Percentiles rank a stretch among this genome's conserved stretches.
phyloP scores from a whole-genome alignment of 139 green algal species.

The Chlamydomonas schloesseri region DNA sequence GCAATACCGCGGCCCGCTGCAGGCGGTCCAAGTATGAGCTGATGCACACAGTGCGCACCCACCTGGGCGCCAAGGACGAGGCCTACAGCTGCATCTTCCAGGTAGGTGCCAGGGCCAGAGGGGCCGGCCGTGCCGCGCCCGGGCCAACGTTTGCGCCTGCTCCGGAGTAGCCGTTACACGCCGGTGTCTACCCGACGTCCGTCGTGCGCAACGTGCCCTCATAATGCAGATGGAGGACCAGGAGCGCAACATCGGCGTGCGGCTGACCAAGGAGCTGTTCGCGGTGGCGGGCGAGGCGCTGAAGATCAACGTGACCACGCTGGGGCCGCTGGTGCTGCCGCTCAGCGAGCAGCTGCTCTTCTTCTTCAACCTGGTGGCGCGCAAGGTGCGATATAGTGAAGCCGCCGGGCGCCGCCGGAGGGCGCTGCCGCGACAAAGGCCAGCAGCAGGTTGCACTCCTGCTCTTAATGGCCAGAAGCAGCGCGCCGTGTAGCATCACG shows the following conservation, averaged over 20 bases:
- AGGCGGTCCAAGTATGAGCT: slow-evolving; percentile 86
- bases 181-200: too few species aligned
- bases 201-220: too few species aligned
- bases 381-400: slow-evolving; percentile 79
- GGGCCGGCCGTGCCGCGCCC: too few species aligned
- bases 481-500: too few species aligned
- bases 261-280: slow-evolving; percentile 91
- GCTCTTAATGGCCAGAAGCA: too few species aligned
- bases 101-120: too few species aligned
- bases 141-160: too few species aligned
- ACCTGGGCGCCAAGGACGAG: slow-evolving; percentile 92
- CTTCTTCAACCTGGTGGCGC: slow-evolving; percentile 88
- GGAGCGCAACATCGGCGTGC: slow-evolving; percentile 76
- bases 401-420: too few species aligned
- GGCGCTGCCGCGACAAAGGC: too few species aligned
- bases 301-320: slow-evolving; percentile 96
- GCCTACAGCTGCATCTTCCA: slow-evolving; percentile 90
- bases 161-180: too few species aligned
- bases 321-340: slow-evolving; percentile 95
- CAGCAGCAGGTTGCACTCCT: too few species aligned
- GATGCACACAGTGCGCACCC: slow-evolving; percentile 84
- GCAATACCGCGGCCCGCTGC: too few species aligned
- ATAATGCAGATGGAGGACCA: slow-evolving; percentile 85
- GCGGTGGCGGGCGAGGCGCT: slow-evolving; percentile 86
- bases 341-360: slow-evolving; percentile 95